Evolutionary conservation across 2,329 filamentous ascomycete genomes (phyloP).

Genomic region (Hypoxylon sp.): DNA sequence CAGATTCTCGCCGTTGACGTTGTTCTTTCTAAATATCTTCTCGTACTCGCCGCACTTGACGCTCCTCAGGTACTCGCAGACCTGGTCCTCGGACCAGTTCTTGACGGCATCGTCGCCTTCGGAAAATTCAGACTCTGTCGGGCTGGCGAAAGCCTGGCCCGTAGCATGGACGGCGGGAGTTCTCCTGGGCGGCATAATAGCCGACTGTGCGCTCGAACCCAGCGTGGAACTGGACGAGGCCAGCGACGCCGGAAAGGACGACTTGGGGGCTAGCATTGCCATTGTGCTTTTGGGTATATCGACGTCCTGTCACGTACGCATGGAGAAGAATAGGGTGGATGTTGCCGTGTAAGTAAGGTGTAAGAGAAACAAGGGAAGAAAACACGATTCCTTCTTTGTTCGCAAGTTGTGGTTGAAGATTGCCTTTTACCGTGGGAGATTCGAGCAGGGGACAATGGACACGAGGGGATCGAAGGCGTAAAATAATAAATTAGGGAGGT

Average conservation of each 20-base stretch:
- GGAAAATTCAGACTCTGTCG: conserved; percentile 92
- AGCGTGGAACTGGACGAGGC: conserved; percentile 54
- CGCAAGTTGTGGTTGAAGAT: conserved; percentile 1
- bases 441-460: conserved; percentile 10
- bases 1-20: conserved; percentile 97
- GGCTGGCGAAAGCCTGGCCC: conserved; percentile 74
- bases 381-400: conserved; percentile 22
- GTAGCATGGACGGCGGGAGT: conserved; percentile 57
- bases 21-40: conserved; percentile 85
- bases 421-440: neutral
- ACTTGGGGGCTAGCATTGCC: conserved; percentile 82
- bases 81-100: conserved; percentile 90
- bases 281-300: conserved; percentile 52
- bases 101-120: conserved; percentile 81
- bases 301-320: conserved; percentile 33
- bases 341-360: too few relatives aligned
- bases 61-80: conserved; percentile 87
- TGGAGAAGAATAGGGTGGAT: conserved; percentile 16
- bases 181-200: conserved; percentile 60
- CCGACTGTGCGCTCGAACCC: conserved; percentile 56
- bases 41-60: conserved; percentile 97
- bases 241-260: conserved; percentile 69
- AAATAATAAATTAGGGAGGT: conserved; percentile 33
- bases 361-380: conserved; percentile 3
- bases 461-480: conserved; percentile 14